Conservation (phyloP, 306 rosid species). For the Ziziphus jujuba region DNA sequence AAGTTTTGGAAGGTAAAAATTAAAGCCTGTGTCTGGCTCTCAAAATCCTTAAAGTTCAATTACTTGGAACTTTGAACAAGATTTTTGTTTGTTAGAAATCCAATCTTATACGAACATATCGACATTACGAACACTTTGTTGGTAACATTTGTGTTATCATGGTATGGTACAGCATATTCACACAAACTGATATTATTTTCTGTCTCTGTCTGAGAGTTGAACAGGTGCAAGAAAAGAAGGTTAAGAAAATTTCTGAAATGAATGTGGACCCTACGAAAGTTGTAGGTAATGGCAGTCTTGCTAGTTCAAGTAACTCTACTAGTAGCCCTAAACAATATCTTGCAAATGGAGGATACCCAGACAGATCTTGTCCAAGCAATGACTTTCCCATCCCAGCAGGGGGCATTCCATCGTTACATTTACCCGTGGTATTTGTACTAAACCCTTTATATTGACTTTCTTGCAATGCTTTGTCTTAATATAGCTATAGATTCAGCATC, state of each 20-base stretch:
- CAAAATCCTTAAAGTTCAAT: neutral
- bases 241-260: slow-evolving; percentile 88
- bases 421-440: slow-evolving; percentile 83
- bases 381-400: slow-evolving; percentile 77
- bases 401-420: slow-evolving; percentile 69
- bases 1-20: slow-evolving; percentile 93
- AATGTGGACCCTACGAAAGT: slow-evolving; percentile 76
- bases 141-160: neutral
- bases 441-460: slow-evolving; percentile 18
- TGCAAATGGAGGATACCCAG: slow-evolving; percentile 80
- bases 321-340: slow-evolving; percentile 54
- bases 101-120: neutral
- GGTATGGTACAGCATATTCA: slow-evolving; percentile 18
- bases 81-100: neutral
- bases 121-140: neutral
- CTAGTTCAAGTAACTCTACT: slow-evolving; percentile 79
- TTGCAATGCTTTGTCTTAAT: slow-evolving; percentile 1
- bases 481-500: neutral
- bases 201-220: slow-evolving; percentile 32
- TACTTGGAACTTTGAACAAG: neutral
- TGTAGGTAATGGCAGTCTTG: slow-evolving; percentile 74
- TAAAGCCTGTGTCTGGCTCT: neutral
- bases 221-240: slow-evolving; percentile 98
- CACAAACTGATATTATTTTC: slow-evolving; percentile 18
- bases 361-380: slow-evolving; percentile 53